Evolutionary conservation across 2,329 filamentous ascomycete species (phyloP).

Genomic region (Elsinoe necatrix): DNA sequence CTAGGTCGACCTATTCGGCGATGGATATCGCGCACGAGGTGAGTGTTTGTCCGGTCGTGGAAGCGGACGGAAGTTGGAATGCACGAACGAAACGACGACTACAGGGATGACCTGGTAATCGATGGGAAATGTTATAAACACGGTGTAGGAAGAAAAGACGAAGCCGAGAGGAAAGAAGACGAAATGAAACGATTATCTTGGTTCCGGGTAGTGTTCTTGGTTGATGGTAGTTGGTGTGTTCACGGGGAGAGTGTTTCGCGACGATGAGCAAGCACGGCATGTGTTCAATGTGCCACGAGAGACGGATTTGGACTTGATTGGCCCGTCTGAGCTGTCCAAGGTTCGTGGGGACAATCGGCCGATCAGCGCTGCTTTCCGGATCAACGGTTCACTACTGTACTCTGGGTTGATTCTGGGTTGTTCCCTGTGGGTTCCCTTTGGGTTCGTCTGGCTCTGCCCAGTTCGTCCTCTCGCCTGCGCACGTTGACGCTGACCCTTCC

Average conservation of each 20-base stretch:
- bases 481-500: constrained; percentile 6
- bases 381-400: constrained; percentile 2
- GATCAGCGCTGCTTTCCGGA: constrained; percentile 5
- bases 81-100: constrained; percentile 7
- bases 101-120: neutral
- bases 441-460: too few species aligned
- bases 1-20: neutral
- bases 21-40: neutral
- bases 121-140: neutral
- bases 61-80: constrained; percentile 13
- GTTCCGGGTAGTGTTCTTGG: constrained; percentile 2
- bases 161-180: constrained; percentile 4
- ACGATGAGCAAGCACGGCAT: constrained; percentile 11
- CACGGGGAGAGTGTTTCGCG: constrained; percentile 9
- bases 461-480: neutral
- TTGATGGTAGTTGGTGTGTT: constrained; percentile 1
- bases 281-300: neutral
- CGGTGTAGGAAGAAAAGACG: constrained; percentile 1
- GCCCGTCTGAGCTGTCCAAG: neutral
- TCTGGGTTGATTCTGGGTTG: too few species aligned
- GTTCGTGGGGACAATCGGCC: constrained; percentile 4
- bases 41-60: constrained; percentile 12
- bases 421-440: too few species aligned
- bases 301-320: neutral
- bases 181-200: constrained; percentile 6